Percentiles rank a stretch among this genome's conserved stretches.
phyloP scores from a whole-genome alignment of 2,329 filamentous ascomycete species.

The Pseudogymnoascus sp. region DNA sequence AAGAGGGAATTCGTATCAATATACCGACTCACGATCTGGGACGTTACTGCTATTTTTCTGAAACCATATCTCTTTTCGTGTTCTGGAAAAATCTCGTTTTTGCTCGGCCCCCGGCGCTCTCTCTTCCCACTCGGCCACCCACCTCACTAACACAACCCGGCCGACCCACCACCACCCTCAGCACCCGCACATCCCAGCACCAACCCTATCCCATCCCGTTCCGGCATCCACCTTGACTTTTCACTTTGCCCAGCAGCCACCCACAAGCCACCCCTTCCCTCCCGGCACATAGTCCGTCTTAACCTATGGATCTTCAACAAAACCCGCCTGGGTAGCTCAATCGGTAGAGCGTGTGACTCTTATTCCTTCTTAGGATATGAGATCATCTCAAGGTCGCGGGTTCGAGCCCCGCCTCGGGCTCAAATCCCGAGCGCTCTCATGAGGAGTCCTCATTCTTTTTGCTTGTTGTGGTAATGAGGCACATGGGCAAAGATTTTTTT shows the following conservation, averaged over 20 bases:
- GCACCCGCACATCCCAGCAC: constrained; percentile 6
- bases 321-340: constrained; percentile 45
- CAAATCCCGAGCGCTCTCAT: constrained; percentile 1
- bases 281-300: background rate
- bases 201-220: background rate
- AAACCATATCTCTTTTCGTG: background rate
- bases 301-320: constrained; percentile 1
- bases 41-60: background rate
- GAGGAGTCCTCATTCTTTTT: constrained; percentile 1
- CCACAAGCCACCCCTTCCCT: background rate
- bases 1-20: background rate
- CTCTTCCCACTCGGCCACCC: background rate
- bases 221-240: background rate
- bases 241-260: background rate
- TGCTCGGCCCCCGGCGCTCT: background rate
- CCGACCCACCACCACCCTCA: background rate
- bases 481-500: background rate
- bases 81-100: background rate
- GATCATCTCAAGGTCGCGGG: constrained; percentile 9
- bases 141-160: background rate
- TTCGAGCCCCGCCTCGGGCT: constrained; percentile 8
- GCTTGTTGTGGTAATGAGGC: background rate
- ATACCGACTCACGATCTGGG: background rate
- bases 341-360: constrained; percentile 69
- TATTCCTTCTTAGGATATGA: constrained; percentile 22